Percentiles rank a stretch among this genome's conserved stretches.
These are phyloP conservation scores for Mucor lusitanicus DNA, from an alignment of 371 early-diverging fungal genomes.

Conservation along the genomic window DNA sequence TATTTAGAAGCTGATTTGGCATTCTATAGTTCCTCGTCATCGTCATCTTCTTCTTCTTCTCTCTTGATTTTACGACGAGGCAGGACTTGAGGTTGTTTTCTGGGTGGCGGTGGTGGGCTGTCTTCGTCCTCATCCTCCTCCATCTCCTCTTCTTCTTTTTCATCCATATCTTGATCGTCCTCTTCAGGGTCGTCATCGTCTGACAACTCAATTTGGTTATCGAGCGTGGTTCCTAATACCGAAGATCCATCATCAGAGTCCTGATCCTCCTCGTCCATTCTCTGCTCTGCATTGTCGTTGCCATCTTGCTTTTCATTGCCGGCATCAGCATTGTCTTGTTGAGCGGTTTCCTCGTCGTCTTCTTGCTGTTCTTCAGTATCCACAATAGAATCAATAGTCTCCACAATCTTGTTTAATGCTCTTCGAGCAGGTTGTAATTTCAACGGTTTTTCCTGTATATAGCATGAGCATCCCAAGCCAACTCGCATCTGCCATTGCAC, in stretches of 20 bases:
- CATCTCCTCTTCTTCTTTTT: not conserved
- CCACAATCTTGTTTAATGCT: not conserved
- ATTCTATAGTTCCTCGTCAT: not conserved
- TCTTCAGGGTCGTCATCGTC: not conserved
- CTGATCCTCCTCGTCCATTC: not conserved
- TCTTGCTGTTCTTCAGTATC: not conserved
- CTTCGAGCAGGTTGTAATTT: constrained; percentile 7
- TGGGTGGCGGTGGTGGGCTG: not conserved
- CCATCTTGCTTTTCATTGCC: not conserved
- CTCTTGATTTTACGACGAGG: not conserved
- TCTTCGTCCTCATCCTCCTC: not conserved
- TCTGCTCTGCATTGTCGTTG: not conserved
- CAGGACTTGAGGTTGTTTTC: not conserved
- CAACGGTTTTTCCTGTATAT: constrained; percentile 6
- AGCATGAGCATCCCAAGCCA: not conserved
- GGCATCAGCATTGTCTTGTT: not conserved
- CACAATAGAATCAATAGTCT: not conserved
- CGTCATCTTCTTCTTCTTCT: not conserved
- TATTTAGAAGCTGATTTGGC: not conserved
- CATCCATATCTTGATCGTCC: not conserved
- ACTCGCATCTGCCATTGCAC: not conserved
- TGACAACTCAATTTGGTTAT: not conserved
- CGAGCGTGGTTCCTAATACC: not conserved
- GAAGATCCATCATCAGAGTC: not conserved
- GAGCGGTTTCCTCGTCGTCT: not conserved